Evolutionary conservation across 2,329 filamentous ascomycete species (phyloP).

Genomic region (Xylaria sp.): DNA sequence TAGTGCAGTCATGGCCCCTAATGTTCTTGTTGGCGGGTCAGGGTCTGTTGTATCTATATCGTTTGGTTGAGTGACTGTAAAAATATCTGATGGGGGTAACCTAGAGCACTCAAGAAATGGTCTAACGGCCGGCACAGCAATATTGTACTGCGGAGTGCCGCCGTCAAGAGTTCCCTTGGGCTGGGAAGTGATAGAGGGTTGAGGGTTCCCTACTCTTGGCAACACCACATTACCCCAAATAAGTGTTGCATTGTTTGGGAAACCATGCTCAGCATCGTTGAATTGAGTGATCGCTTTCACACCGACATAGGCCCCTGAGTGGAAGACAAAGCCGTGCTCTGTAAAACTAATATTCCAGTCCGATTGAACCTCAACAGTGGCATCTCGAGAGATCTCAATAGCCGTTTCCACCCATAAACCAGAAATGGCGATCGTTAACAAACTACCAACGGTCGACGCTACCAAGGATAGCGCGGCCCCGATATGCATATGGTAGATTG

Average conservation of each 20-base stretch:
- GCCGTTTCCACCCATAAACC: constrained; percentile 4
- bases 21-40: neutral
- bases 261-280: neutral
- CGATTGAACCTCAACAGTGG: constrained; percentile 6
- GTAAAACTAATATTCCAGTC: neutral
- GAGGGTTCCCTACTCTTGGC: neutral
- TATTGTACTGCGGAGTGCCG: neutral
- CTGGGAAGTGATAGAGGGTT: neutral
- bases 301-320: no score
- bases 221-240: neutral
- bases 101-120: constrained; percentile 2
- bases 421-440: constrained; percentile 8
- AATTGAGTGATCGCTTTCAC: neutral
- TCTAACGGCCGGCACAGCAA: constrained; percentile 12
- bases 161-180: neutral
- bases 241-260: neutral
- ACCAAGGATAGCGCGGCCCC: constrained; percentile 6
- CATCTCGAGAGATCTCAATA: constrained; percentile 2
- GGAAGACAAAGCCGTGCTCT: no score
- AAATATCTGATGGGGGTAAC: neutral
- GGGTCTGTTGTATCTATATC: no score
- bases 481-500: constrained; percentile 4
- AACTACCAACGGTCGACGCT: constrained; percentile 10
- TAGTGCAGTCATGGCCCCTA: neutral
- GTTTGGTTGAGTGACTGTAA: no score